Evolutionary conservation across 257 asterid genomes (phyloP).

Genomic region (Haberlea rhodopensis): DNA sequence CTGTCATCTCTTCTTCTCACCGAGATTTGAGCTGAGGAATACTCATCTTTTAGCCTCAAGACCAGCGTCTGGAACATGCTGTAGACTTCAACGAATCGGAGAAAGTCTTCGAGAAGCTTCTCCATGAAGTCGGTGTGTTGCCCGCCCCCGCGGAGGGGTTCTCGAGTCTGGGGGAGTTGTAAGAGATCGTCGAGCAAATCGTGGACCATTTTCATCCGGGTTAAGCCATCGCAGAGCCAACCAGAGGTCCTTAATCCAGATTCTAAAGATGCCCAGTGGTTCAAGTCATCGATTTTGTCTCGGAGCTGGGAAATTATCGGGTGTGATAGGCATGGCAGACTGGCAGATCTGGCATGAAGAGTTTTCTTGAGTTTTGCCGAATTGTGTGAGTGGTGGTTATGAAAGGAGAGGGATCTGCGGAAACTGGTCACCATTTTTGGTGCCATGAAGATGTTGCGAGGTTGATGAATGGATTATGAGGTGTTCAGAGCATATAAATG

Average conservation of each 20-base stretch:
- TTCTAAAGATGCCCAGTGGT: slow-evolving; percentile 35
- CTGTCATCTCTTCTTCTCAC: slow-evolving; percentile 50
- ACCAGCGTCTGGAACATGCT: slow-evolving; percentile 65
- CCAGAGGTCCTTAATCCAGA: slow-evolving; percentile 34
- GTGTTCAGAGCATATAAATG: slow-evolving; percentile 28
- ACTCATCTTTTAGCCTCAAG: slow-evolving; percentile 57
- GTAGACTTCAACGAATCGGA: slow-evolving; percentile 63
- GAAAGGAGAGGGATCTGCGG: slow-evolving; percentile 76
- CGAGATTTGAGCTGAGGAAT: slow-evolving; percentile 53
- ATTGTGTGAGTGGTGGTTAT: slow-evolving; percentile 45
- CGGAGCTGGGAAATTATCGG: slow-evolving; percentile 67
- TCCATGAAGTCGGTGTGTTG: slow-evolving; percentile 37
- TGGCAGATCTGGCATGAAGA: slow-evolving; percentile 68
- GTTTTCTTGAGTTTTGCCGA: slow-evolving; percentile 35
- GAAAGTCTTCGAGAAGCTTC: slow-evolving; percentile 69
- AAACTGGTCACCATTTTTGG: slow-evolving; percentile 70
- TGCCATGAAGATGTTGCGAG: slow-evolving; percentile 35
- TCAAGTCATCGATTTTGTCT: slow-evolving; percentile 45
- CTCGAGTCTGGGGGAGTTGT: slow-evolving; percentile 75
- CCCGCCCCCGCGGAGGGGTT: slow-evolving; percentile 40
- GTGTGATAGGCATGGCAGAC: slow-evolving; percentile 81
- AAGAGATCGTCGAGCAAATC: slow-evolving; percentile 82
- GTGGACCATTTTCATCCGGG: slow-evolving; percentile 52
- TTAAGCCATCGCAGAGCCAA: slow-evolving; percentile 63
- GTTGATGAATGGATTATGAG: neutral